Evolutionary conservation across 306 rosid species (phyloP).

Genomic region (Castanopsis chinensis): DNA sequence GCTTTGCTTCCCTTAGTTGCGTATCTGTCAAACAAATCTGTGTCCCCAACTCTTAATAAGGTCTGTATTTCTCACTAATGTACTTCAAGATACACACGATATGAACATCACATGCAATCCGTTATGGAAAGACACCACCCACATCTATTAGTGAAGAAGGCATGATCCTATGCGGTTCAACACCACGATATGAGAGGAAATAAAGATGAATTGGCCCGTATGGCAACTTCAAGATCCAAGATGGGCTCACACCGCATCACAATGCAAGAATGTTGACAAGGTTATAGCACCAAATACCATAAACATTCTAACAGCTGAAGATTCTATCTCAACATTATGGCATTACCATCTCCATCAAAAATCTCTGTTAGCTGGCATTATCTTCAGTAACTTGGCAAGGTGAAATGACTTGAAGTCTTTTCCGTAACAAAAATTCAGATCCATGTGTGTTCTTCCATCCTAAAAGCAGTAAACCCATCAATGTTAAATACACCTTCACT

Average conservation of each 20-base stretch:
- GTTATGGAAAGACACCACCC: too few species aligned
- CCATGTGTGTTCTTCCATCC: constrained; percentile 85
- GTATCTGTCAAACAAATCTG: too few species aligned
- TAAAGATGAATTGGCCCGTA: neutral
- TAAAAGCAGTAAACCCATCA: constrained; percentile 36
- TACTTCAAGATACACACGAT: too few species aligned
- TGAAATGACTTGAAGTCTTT: constrained; percentile 83
- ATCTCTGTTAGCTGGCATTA: constrained; percentile 37
- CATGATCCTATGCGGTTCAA: too few species aligned
- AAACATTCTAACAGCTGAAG: constrained; percentile 8
- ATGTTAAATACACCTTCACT: neutral
- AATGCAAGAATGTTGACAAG: constrained; percentile 13
- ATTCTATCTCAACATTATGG: constrained; percentile 6
- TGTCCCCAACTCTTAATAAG: too few species aligned
- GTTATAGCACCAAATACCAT: constrained; percentile 11
- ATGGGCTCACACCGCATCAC: neutral
- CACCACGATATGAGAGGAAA: too few species aligned
- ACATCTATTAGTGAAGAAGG: too few species aligned
- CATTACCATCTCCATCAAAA: constrained; percentile 29
- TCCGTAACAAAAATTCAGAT: constrained; percentile 79
- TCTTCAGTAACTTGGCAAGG: constrained; percentile 73
- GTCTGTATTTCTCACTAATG: too few species aligned
- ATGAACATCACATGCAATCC: too few species aligned
- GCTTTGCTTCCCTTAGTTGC: too few species aligned
- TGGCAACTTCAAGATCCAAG: constrained; percentile 2